A percentile compares a stretch with the other conserved stretches of the same genome.
Evolutionary conservation across 192 early-diverging fungal genomes (phyloP).

Genomic region (Kappamyces sp.): DNA sequence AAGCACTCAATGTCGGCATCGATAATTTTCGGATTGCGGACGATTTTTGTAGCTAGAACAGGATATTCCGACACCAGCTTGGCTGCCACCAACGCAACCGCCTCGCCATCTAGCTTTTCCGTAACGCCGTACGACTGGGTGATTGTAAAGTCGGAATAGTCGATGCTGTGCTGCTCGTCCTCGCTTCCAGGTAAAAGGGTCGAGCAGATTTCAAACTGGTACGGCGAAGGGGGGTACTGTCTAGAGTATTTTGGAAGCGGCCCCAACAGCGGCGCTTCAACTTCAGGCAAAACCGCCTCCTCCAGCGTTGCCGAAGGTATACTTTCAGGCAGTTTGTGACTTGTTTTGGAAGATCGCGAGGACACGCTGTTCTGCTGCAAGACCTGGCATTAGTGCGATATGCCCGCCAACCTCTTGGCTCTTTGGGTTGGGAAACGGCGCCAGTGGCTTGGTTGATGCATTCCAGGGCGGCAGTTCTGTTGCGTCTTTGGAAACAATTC

Average conservation of each 20-base stretch:
- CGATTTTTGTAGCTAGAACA: slow-evolving; percentile 40
- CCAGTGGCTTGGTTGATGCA: slow-evolving; percentile 17
- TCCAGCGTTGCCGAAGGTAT: not conserved
- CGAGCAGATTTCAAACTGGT: slow-evolving; percentile 32
- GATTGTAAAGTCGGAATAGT: slow-evolving; percentile 19
- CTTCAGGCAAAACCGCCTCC: slow-evolving; percentile 15
- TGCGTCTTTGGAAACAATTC: not conserved
- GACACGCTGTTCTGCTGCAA: not conserved
- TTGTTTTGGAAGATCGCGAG: not conserved
- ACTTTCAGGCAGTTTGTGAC: not conserved
- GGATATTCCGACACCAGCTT: slow-evolving; percentile 25
- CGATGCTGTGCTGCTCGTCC: slow-evolving; percentile 22
- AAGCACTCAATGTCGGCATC: slow-evolving; percentile 50
- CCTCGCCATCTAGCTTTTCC: not conserved
- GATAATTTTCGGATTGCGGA: slow-evolving; percentile 43
- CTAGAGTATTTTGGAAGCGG: too few species aligned
- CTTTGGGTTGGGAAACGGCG: not conserved
- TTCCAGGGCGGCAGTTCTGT: slow-evolving; percentile 35
- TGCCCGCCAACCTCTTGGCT: not conserved
- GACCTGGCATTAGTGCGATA: not conserved
- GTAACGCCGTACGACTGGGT: slow-evolving; percentile 23
- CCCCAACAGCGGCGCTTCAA: too few species aligned
- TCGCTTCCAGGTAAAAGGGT: slow-evolving; percentile 26
- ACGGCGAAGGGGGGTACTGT: slow-evolving; percentile 35
- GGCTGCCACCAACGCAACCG: slow-evolving; percentile 22